phyloP scores from a whole-genome alignment of 352 stramenopile genomes.

The Pythium phragmiticola region DNA sequence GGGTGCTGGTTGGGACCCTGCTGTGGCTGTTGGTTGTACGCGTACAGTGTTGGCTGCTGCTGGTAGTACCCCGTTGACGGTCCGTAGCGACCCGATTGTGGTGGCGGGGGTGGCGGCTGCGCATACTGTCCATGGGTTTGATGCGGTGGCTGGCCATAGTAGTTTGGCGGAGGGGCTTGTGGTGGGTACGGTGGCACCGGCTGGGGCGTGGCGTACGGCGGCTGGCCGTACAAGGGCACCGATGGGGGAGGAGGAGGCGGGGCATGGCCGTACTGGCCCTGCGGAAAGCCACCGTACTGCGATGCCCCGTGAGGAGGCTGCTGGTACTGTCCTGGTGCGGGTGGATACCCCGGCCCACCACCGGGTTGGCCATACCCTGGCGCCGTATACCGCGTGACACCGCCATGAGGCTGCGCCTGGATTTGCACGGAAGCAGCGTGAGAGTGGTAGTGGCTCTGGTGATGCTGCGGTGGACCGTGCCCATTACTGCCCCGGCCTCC shows the following conservation, averaged over 20 bases:
- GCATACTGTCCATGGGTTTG: constrained; percentile 15
- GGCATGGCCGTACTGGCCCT: constrained; percentile 12
- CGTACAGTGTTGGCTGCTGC: constrained; percentile 17
- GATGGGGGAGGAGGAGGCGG: constrained; percentile 4
- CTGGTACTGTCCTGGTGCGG: constrained; percentile 11
- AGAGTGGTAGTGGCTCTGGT: constrained; percentile 9
- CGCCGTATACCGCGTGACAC: constrained; percentile 30
- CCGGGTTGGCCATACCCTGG: constrained; percentile 24
- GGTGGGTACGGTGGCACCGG: constrained; percentile 23
- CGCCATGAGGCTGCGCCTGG: constrained; percentile 29
- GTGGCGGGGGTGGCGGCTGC: constrained; percentile 15
- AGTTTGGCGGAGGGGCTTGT: constrained; percentile 20
- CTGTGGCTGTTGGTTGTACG: constrained; percentile 14
- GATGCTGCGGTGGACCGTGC: constrained; percentile 7
- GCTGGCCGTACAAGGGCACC: constrained; percentile 22
- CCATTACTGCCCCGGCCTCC: neutral
- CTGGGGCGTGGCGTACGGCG: constrained; percentile 14
- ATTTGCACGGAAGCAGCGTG: constrained; percentile 6
- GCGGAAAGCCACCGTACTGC: constrained; percentile 20
- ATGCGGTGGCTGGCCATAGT: constrained; percentile 20
- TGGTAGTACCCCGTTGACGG: constrained; percentile 22
- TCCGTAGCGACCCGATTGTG: constrained; percentile 21
- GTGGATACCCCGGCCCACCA: constrained; percentile 10
- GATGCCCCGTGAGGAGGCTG: neutral
- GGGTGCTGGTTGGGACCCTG: constrained; percentile 15